Base-by-base conservation (phyloP, 2,329 filamentous ascomycete genomes). In the Cladophialophora immunda region DNA sequence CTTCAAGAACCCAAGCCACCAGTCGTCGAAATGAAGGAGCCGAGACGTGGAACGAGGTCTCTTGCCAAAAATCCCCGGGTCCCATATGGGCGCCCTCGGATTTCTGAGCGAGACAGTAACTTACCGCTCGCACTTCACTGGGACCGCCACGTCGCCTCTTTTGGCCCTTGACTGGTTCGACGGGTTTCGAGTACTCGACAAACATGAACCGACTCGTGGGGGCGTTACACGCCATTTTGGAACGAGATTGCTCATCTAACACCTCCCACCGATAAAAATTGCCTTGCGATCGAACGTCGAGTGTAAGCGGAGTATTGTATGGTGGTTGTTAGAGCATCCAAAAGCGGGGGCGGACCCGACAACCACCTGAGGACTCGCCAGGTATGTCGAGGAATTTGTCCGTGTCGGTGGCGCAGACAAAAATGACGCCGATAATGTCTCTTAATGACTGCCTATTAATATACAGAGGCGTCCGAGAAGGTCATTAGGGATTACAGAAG, bases 101-200 rank as follows among this genome's bases (percentile, higher is more conserved):
- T 50, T 22, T 50, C 19, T 50, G 0, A n/a, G 45, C 11, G 27
- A 32, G 50, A 45, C 1, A 32, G 7, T 11, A 7, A 34, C 59
- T 54, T 56, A 62, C 59, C 36, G 68, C 66, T 34, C 68, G 66
- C 7, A 70, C 66, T 54, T 70, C 66, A 58, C 64, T 68, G 1
- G 65, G 58, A 15, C 68, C 68, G 17, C 68, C 68, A 19, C 68
- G 62, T 25, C 62, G 68, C 59, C 30, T 60, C 65, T 70, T 70
- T 45, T 65, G 54, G n/a, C 65, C 65, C 29, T 61, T 54, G 9
- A 57, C 53, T 9, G 54, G 58, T 30, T 45, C 32, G 7, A 60
- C 47, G 7, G 68, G 62, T 22, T 55, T 56, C 34, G 65, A 58
- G 59, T 67, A 70, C 25, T 67, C 65, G 45, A 70, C 68, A n/a